A percentile compares a stretch with the other conserved stretches of the same genome.
These are phyloP conservation scores for Metarhizium rileyi DNA, from an alignment of 2,329 filamentous ascomycete species.

Conservation along the genomic window DNA sequence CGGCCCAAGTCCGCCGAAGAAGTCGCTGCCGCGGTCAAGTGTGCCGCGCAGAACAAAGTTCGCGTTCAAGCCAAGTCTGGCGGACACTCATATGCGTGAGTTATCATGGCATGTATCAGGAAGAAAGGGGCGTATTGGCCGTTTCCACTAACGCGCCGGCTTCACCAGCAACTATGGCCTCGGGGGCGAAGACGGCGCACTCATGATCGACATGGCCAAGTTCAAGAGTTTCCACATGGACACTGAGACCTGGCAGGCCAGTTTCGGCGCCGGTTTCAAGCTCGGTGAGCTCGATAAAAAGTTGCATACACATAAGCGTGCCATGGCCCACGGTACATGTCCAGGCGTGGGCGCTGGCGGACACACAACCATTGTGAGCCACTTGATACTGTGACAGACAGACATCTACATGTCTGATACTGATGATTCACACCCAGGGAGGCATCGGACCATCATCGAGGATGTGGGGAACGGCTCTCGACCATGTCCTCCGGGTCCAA, in stretches of 20 bases:
- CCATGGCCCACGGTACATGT: constrained; percentile 50
- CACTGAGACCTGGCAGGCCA: constrained; percentile 40
- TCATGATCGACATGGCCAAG: constrained; percentile 45
- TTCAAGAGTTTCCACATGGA: constrained; percentile 46
- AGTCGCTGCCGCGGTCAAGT: constrained; percentile 47
- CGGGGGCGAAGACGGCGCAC: constrained; percentile 38
- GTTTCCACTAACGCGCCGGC: background rate
- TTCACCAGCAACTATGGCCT: constrained; percentile 29
- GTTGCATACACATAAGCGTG: constrained; percentile 42
- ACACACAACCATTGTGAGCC: constrained; percentile 44
- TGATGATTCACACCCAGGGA: constrained; percentile 26
- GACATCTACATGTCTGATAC: background rate
- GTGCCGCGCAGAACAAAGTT: constrained; percentile 37
- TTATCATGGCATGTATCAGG: background rate
- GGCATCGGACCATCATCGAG: constrained; percentile 48
- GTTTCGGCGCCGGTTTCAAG: constrained; percentile 42
- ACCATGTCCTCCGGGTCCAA: constrained; percentile 44
- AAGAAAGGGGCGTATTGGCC: background rate
- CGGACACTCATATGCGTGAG: constrained; percentile 54
- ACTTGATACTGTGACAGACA: background rate
- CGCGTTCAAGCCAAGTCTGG: constrained; percentile 54
- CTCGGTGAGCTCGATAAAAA: constrained; percentile 41
- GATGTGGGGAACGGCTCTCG: constrained; percentile 48
- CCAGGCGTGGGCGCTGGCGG: constrained; percentile 50
- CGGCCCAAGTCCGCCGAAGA: constrained; percentile 42